Conservation (phyloP, 768 basidiomycete genomes). For the Suillus ampliporus region DNA sequence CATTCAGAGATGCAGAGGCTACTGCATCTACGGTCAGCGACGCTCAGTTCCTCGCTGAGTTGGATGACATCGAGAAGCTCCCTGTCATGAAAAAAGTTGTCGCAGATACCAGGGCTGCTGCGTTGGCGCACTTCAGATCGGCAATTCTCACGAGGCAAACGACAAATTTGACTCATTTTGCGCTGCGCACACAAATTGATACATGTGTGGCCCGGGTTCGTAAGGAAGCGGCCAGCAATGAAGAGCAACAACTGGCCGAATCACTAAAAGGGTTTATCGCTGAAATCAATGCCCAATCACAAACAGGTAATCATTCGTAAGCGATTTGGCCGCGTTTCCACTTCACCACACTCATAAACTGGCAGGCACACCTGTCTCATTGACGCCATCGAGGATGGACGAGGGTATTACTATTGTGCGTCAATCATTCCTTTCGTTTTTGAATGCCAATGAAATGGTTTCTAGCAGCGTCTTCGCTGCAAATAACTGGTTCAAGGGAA, state of each 20-base stretch:
- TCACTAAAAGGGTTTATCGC: constrained; percentile 25
- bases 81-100: constrained; percentile 11
- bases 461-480: neutral
- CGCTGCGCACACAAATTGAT: constrained; percentile 17
- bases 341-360: neutral
- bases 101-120: neutral
- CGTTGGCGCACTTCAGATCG: neutral
- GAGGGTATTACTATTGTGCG: neutral
- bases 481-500: constrained; percentile 24
- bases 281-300: constrained; percentile 23
- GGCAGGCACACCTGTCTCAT: constrained; percentile 14
- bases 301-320: constrained; percentile 14
- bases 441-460: neutral
- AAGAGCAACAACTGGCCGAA: constrained; percentile 15
- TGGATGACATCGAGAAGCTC: constrained; percentile 12
- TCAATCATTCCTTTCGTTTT: neutral
- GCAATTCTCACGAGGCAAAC: neutral
- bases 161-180: constrained; percentile 3
- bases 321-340: neutral
- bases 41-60: constrained; percentile 17
- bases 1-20: constrained; percentile 11
- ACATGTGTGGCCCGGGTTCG: constrained; percentile 3
- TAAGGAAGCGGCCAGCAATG: constrained; percentile 8
- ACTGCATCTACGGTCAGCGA: constrained; percentile 14
- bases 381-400: constrained; percentile 5